These are phyloP conservation scores for Huntiella abstrusa DNA, from an alignment of 2,329 filamentous ascomycete species.

Conservation along the genomic window DNA sequence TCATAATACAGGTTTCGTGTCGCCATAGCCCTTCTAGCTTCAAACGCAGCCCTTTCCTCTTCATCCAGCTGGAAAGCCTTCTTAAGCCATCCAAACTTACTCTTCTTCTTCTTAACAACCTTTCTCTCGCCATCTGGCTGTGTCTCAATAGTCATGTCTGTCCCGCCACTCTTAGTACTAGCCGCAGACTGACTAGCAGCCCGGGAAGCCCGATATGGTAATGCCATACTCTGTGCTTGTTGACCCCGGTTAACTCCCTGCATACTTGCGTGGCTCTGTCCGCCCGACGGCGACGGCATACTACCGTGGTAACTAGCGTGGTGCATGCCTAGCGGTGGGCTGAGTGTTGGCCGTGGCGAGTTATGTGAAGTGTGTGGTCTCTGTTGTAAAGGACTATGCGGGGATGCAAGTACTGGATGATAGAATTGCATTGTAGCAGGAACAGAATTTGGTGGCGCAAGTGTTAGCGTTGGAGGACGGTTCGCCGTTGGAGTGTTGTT, in stretches of 20 bases:
- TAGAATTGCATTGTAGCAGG: constrained; percentile 29
- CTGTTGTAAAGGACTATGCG: constrained; percentile 44
- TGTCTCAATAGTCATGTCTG: constrained; percentile 26
- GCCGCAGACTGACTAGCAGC: constrained; percentile 17
- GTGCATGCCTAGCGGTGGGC: constrained; percentile 2
- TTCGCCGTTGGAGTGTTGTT: no score
- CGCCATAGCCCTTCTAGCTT: constrained; percentile 31
- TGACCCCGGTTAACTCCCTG: no score
- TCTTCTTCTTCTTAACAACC: constrained; percentile 45
- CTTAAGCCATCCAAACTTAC: constrained; percentile 49
- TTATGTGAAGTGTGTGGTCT: constrained; percentile 32
- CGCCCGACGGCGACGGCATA: constrained; percentile 32
- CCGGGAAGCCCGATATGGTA: no score
- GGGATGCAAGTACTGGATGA: constrained; percentile 41
- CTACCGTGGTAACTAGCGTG: constrained; percentile 21
- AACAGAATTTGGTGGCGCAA: no score
- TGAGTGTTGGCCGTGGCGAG: constrained; percentile 12
- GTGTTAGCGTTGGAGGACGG: no score
- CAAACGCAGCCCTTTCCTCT: constrained; percentile 40
- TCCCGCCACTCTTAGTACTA: constrained; percentile 38
- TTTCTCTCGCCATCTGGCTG: constrained; percentile 15
- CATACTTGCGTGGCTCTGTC: no score
- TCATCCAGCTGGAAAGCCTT: constrained; percentile 48
- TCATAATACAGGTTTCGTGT: constrained; percentile 30
- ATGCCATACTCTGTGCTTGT: no score